Percentiles rank a stretch among this genome's conserved stretches.
These are phyloP conservation scores for Blastocystis sp. DNA, from an alignment of 352 stramenopile species.

Conservation along the genomic window DNA sequence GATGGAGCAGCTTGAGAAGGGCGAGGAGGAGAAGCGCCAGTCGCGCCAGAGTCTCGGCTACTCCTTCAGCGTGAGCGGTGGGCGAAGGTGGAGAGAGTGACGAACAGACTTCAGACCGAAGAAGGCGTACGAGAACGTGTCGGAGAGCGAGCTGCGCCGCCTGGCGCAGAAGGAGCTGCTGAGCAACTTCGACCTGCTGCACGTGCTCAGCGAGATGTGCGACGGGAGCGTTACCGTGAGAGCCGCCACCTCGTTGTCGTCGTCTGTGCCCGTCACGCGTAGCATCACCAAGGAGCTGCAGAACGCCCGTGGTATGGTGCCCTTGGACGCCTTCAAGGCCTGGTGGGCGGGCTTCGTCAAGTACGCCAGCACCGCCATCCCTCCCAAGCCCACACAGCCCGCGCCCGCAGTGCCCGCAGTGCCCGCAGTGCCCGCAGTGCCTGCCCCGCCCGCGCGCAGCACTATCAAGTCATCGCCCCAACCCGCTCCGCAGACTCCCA, in stretches of 20 bases:
- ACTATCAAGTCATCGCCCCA: too few species aligned
- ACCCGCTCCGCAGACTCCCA: too few species aligned
- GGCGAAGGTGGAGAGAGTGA: not conserved
- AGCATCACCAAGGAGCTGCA: slow-evolving; percentile 47
- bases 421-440: not conserved
- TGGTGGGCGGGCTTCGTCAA: slow-evolving; percentile 39
- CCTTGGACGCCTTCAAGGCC: not conserved
- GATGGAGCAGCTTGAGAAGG: not conserved
- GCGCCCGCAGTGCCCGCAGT: too few species aligned
- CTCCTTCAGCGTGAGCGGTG: slow-evolving; percentile 5
- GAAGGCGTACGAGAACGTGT: not conserved
- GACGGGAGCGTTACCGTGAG: slow-evolving; percentile 20
- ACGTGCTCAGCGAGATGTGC: not conserved
- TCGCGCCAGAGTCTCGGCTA: slow-evolving; percentile 16
- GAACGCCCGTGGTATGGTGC: not conserved
- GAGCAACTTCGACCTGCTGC: slow-evolving; percentile 16
- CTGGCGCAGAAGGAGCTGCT: not conserved
- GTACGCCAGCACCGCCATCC: not conserved
- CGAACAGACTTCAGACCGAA: slow-evolving; percentile 27
- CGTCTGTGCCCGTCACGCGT: not conserved
- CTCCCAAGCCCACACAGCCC: not conserved
- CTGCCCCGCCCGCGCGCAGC: too few species aligned
- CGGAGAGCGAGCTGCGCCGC: not conserved
- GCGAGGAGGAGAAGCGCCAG: not conserved
- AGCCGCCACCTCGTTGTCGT: not conserved